These are phyloP conservation scores for Mortierella sp. DNA, from an alignment of 371 early-diverging fungal genomes.

Conservation along the genomic window DNA sequence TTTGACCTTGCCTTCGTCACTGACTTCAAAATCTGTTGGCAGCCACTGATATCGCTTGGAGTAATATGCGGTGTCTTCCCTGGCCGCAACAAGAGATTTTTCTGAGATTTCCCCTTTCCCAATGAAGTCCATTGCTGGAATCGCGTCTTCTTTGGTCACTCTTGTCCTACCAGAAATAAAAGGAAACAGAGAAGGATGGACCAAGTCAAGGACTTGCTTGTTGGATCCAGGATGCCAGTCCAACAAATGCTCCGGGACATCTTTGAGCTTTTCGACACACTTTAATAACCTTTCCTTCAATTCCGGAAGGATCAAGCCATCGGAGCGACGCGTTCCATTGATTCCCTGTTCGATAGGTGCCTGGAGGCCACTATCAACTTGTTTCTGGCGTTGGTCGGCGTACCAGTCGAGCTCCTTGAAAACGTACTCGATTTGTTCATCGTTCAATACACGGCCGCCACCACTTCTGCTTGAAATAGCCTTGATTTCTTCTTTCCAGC, in stretches of 20 bases:
- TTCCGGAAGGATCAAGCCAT: constrained; percentile 38
- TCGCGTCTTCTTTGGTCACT: constrained; percentile 17
- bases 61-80: background rate
- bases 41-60: constrained; percentile 64
- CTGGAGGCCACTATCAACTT: constrained; percentile 18
- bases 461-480: background rate
- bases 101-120: background rate
- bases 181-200: constrained; percentile 73
- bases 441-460: constrained; percentile 26
- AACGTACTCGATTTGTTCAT: constrained; percentile 52
- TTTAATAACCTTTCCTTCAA: constrained; percentile 31
- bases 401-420: constrained; percentile 58
- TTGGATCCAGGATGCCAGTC: constrained; percentile 68
- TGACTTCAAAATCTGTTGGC: constrained; percentile 64
- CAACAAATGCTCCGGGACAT: constrained; percentile 49
- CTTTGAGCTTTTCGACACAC: constrained; percentile 49
- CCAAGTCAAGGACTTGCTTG: constrained; percentile 68
- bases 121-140: constrained; percentile 17
- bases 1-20: constrained; percentile 34
- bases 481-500: constrained; percentile 59
- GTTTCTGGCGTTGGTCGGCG: constrained; percentile 33
- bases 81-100: background rate
- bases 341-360: constrained; percentile 35
- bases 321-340: constrained; percentile 59
- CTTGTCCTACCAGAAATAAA: constrained; percentile 37